These are phyloP conservation scores for Epichloe sibirici DNA, from an alignment of 2,329 filamentous ascomycete species.

Conservation along the genomic window DNA sequence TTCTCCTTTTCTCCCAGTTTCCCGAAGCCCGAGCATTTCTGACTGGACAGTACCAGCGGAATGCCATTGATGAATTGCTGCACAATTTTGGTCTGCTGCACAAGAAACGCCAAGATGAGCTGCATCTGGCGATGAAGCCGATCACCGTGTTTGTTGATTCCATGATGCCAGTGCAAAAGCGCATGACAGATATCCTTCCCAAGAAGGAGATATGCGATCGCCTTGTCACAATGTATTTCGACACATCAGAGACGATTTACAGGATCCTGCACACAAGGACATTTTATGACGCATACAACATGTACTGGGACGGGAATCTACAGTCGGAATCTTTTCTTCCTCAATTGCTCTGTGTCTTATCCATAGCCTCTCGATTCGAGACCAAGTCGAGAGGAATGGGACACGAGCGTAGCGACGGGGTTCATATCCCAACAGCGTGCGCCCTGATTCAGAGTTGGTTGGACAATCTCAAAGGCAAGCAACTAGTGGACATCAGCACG, in stretches of 20 bases:
- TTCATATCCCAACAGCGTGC: slow-evolving; percentile 45
- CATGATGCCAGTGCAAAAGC: slow-evolving; percentile 44
- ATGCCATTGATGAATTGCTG: slow-evolving; percentile 29
- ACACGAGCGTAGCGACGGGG: slow-evolving; percentile 38
- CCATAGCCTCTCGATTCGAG: slow-evolving; percentile 40
- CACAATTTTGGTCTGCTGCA: slow-evolving; percentile 34
- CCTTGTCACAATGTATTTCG: slow-evolving; percentile 36
- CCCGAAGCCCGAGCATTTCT: slow-evolving; percentile 7
- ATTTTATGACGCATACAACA: slow-evolving; percentile 37
- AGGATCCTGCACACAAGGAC: slow-evolving; percentile 40
- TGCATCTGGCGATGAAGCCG: slow-evolving; percentile 33
- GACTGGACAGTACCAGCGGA: slow-evolving; percentile 1
- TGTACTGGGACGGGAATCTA: slow-evolving; percentile 37
- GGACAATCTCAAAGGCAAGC: slow-evolving; percentile 38
- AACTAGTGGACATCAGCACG: slow-evolving; percentile 38
- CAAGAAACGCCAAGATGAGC: slow-evolving; percentile 33
- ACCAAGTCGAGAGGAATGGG: slow-evolving; percentile 37
- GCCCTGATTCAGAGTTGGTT: slow-evolving; percentile 42
- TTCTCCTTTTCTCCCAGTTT: slow-evolving; percentile 1
- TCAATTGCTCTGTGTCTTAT: slow-evolving; percentile 39
- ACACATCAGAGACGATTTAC: slow-evolving; percentile 39
- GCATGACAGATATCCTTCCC: slow-evolving; percentile 45
- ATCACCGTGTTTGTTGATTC: slow-evolving; percentile 46
- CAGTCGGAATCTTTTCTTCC: slow-evolving; percentile 40
- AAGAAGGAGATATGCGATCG: slow-evolving; percentile 38